A percentile compares a stretch with the other conserved stretches of the same genome.
Conservation (phyloP, 176 grass and related monocot species). For the Lolium multiflorum region DNA sequence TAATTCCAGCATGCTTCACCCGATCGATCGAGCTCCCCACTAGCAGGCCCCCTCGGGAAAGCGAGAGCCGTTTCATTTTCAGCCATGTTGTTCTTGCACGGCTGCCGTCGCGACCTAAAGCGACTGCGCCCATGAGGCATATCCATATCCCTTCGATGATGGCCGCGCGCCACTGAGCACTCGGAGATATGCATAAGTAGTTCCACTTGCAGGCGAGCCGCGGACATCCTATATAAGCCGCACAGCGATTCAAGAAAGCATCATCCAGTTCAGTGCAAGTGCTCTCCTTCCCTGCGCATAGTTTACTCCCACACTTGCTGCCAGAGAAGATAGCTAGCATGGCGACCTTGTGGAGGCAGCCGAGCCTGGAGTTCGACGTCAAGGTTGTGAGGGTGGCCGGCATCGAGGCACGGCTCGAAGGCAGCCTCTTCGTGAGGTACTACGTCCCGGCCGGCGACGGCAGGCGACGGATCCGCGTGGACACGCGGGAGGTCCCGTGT, state of each 20-base stretch:
- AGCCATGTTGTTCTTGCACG: neutral
- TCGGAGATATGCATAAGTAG: slow-evolving; percentile 16
- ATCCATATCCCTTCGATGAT: neutral
- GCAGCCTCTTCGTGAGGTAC: slow-evolving; percentile 61
- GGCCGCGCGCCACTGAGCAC: slow-evolving; percentile 11
- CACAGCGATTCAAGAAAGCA: neutral
- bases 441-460: slow-evolving; percentile 53
- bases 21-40: neutral
- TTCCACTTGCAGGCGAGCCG: slow-evolving; percentile 3
- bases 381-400: slow-evolving; percentile 46
- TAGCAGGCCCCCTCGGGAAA: slow-evolving; percentile 2
- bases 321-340: neutral
- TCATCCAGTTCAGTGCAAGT: neutral
- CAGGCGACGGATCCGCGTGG: slow-evolving; percentile 55
- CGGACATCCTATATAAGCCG: slow-evolving; percentile 10
- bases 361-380: slow-evolving; percentile 50
- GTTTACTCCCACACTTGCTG: neutral
- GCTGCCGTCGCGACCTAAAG: neutral
- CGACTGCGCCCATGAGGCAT: neutral
- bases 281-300: neutral
- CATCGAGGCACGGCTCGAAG: slow-evolving; percentile 3
- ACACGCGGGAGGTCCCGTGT: slow-evolving; percentile 55
- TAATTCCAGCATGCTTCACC: neutral
- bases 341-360: neutral
- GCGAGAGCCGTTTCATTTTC: slow-evolving; percentile 47